Evolutionary conservation across 2,329 filamentous ascomycete genomes (phyloP).

Genomic region (Aspergillus puulaauensis): DNA sequence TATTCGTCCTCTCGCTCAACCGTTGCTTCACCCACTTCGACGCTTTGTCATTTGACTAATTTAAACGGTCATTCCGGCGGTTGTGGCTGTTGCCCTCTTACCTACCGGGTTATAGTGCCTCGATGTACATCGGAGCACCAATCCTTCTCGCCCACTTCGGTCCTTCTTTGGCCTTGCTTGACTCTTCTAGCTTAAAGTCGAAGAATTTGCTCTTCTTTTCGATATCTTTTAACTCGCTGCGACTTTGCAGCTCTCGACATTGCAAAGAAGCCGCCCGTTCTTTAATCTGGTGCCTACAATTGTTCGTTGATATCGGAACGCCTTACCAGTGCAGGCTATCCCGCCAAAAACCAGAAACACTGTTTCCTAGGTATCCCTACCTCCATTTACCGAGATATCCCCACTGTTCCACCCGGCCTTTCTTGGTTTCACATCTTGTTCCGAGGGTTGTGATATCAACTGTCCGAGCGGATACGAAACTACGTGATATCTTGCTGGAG

Average conservation of each 20-base stretch:
- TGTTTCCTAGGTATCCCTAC: not conserved
- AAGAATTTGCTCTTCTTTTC: not conserved
- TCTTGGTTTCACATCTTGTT: not conserved
- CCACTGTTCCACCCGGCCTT: not conserved
- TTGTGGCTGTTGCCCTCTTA: slow-evolving; percentile 10
- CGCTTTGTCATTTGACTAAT: slow-evolving; percentile 3
- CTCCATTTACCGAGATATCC: not conserved
- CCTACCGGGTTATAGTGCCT: not conserved
- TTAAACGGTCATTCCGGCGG: not conserved
- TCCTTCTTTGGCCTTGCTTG: not conserved
- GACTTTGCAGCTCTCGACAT: not conserved
- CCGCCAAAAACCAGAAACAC: not conserved
- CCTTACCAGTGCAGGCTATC: not conserved
- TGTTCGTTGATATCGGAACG: not conserved
- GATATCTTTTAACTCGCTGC: not conserved
- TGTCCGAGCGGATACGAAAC: not conserved
- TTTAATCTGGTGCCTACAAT: not conserved
- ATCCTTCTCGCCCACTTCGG: not conserved
- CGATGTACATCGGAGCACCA: slow-evolving; percentile 1
- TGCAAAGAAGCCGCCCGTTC: not conserved
- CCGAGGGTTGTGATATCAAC: slow-evolving; percentile 5
- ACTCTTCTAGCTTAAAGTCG: not conserved
- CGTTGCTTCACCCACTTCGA: slow-evolving; percentile 1
- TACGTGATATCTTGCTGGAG: not conserved
- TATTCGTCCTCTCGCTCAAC: not conserved